phyloP scores from a whole-genome alignment of 192 early-diverging fungal species.

The Coemansia sp. region DNA sequence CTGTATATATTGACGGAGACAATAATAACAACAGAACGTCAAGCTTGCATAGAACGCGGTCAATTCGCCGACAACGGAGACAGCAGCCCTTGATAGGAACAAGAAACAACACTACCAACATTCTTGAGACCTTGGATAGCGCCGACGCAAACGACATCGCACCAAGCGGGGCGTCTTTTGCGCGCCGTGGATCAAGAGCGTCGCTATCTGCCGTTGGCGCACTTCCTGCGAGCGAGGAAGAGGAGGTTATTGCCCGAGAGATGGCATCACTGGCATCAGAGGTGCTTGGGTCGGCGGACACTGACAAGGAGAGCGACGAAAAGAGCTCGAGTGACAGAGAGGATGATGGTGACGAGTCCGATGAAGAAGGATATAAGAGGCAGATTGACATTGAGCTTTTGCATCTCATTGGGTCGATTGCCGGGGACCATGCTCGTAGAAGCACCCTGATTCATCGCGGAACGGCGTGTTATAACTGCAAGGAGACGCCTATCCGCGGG shows the following conservation, averaged over 20 bases:
- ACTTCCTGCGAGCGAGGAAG: neutral
- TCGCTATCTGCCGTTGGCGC: conserved; percentile 1
- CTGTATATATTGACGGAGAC: neutral
- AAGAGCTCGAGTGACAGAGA: conserved; percentile 7
- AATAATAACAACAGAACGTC: conserved; percentile 1
- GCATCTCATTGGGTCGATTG: conserved; percentile 77
- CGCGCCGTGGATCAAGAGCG: conserved; percentile 7
- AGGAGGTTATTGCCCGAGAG: neutral
- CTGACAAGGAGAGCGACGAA: conserved; percentile 19
- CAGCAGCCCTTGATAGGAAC: neutral
- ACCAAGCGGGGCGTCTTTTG: neutral
- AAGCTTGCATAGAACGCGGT: conserved; percentile 30
- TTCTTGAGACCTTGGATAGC: neutral
- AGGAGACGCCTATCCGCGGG: conserved; percentile 84
- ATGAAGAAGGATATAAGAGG: neutral
- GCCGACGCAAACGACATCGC: neutral
- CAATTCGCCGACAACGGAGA: conserved; percentile 43
- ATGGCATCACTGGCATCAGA: neutral
- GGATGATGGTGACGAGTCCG: conserved; percentile 1
- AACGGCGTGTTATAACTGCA: conserved; percentile 93
- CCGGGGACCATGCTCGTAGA: conserved; percentile 78
- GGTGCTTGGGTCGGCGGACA: neutral
- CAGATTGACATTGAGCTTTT: conserved; percentile 58
- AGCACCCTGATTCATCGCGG: conserved; percentile 71
- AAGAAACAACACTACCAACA: neutral